A percentile compares a stretch with the other conserved stretches of the same genome.
Evolutionary conservation across 2,329 filamentous ascomycete genomes (phyloP).

Genomic region (Aurifilum marmelostoma): DNA sequence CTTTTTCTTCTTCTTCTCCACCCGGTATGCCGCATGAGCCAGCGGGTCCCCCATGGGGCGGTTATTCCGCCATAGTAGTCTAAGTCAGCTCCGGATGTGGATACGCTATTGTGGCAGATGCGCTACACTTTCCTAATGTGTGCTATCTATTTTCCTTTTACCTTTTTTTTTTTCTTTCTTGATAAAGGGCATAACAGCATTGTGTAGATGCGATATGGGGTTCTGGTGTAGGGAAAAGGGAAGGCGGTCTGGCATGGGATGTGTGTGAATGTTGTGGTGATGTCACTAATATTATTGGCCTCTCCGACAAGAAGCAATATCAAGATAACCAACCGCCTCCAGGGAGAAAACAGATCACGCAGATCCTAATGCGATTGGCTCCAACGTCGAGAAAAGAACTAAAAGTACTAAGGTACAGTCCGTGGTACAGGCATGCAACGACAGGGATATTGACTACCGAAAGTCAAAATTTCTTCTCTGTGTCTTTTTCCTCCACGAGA

Average conservation of each 20-base stretch:
- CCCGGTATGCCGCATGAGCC: background rate
- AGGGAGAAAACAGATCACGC: too few species aligned
- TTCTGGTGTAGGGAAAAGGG: too few species aligned
- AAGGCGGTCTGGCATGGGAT: too few species aligned
- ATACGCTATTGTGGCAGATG: conserved; percentile 4
- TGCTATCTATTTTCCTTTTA: too few species aligned
- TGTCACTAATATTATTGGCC: too few species aligned
- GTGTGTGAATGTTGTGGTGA: background rate
- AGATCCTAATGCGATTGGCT: background rate
- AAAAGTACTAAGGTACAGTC: background rate
- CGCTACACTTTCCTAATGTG: background rate
- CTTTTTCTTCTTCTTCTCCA: background rate
- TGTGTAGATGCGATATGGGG: background rate
- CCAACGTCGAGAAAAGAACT: background rate
- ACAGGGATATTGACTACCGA: background rate
- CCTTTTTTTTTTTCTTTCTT: background rate
- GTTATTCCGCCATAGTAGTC: background rate
- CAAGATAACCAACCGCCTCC: too few species aligned
- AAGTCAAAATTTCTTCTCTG: background rate
- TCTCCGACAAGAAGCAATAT: too few species aligned
- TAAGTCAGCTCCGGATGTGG: conserved; percentile 6
- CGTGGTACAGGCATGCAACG: background rate
- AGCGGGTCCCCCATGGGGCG: conserved; percentile 2
- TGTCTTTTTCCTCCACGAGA: background rate
- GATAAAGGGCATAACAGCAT: background rate